These are phyloP conservation scores for Colletotrichum eremochloae DNA, from an alignment of 2,329 filamentous ascomycete genomes.

Conservation along the genomic window DNA sequence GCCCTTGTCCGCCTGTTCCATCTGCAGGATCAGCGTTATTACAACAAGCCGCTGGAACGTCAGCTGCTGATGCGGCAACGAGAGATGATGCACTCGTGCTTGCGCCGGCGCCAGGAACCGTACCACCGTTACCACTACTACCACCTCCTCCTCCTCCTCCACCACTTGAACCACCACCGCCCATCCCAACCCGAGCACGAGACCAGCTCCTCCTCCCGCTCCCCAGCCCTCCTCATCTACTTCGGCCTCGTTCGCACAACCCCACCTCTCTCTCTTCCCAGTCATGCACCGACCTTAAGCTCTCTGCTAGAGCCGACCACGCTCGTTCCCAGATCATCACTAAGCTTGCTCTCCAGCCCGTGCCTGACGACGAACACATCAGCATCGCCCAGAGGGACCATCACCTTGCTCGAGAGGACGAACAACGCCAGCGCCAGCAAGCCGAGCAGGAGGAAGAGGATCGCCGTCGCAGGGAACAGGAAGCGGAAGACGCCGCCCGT, in stretches of 20 bases:
- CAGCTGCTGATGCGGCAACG: constrained; percentile 38
- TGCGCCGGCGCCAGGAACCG: constrained; percentile 15
- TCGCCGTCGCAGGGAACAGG: constrained; percentile 34
- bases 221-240: constrained; percentile 24
- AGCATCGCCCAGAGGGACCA: constrained; percentile 25
- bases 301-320: constrained; percentile 40
- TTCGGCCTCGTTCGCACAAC: constrained; percentile 42
- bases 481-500: constrained; percentile 48
- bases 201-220: constrained; percentile 20
- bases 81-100: constrained; percentile 11
- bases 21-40: constrained; percentile 42
- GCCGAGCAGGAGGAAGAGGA: constrained; percentile 34
- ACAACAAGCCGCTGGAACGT: constrained; percentile 26
- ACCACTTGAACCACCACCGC: constrained; percentile 15
- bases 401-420: constrained; percentile 12
- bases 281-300: constrained; percentile 41
- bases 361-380: constrained; percentile 12
- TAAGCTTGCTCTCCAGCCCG: constrained; percentile 34
- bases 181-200: constrained; percentile 11
- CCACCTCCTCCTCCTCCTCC: constrained; percentile 7
- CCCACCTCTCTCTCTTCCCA: constrained; percentile 34
- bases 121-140: constrained; percentile 8
- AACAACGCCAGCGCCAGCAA: constrained; percentile 5
- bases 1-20: constrained; percentile 30
- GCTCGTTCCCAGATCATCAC: constrained; percentile 40